Evolutionary conservation across 257 asterid species (phyloP).

Genomic region (Nicotiana obtusifolia): DNA sequence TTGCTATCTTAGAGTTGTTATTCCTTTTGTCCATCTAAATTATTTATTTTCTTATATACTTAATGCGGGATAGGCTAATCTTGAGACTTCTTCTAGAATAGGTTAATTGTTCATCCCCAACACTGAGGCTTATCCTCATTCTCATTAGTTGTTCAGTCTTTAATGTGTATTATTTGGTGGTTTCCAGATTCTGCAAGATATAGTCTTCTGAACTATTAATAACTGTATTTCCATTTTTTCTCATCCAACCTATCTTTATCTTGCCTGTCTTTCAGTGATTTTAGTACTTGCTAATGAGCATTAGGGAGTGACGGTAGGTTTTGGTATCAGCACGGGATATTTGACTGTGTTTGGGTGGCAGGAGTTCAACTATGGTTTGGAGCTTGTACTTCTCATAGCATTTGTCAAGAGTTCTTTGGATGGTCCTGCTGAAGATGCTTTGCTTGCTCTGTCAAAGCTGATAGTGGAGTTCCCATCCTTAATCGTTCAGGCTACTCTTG

Average conservation of each 20-base stretch:
- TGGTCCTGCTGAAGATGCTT: conserved; percentile 58
- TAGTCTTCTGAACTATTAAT: too few relatives aligned
- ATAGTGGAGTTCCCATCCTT: conserved; percentile 56
- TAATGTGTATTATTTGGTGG: background rate
- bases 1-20: background rate
- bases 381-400: conserved; percentile 58
- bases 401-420: conserved; percentile 46
- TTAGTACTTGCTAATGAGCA: background rate
- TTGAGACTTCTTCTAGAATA: background rate
- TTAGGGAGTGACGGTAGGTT: background rate
- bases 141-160: background rate
- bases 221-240: background rate
- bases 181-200: background rate
- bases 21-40: background rate
- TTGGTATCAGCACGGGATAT: background rate
- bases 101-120: background rate
- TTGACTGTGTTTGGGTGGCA: conserved; percentile 27
- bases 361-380: conserved; percentile 79
- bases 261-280: background rate
- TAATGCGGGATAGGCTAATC: background rate
- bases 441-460: conserved; percentile 46
- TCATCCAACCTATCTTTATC: background rate
- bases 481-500: conserved; percentile 74
- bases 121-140: background rate
- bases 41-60: background rate